Percentiles rank a stretch among this genome's conserved stretches.
Evolutionary conservation across 352 stramenopile species (phyloP).

Genomic region (Peronospora destructor): DNA sequence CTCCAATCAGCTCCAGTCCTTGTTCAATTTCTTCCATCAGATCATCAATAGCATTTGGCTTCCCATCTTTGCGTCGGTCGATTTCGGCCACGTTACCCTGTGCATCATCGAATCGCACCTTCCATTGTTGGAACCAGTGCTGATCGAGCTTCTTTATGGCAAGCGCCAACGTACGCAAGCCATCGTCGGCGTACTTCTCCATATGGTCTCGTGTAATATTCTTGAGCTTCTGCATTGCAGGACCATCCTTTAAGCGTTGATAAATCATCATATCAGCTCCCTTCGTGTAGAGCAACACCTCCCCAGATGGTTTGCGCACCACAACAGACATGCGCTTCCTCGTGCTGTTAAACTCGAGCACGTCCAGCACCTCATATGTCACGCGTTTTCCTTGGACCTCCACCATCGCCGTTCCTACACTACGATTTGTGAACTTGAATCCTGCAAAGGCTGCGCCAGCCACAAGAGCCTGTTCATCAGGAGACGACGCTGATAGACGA

Average conservation of each 20-base stretch:
- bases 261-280: conserved; percentile 93
- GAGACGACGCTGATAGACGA: conserved; percentile 65
- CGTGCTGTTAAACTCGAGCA: conserved; percentile 77
- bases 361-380: conserved; percentile 56
- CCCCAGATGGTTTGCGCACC: conserved; percentile 43
- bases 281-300: conserved; percentile 74
- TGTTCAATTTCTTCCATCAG: conserved; percentile 81
- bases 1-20: conserved; percentile 77
- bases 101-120: conserved; percentile 59
- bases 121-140: conserved; percentile 70
- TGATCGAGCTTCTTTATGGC: conserved; percentile 64
- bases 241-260: conserved; percentile 51
- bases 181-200: conserved; percentile 78
- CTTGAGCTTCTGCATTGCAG: conserved; percentile 43
- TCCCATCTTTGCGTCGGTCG: conserved; percentile 72
- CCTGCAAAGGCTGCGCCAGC: conserved; percentile 59
- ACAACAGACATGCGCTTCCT: conserved; percentile 76
- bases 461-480: conserved; percentile 83
- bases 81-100: conserved; percentile 61
- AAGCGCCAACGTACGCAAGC: conserved; percentile 77
- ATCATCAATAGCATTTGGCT: conserved; percentile 67
- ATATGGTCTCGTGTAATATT: conserved; percentile 69
- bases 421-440: conserved; percentile 61
- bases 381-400: conserved; percentile 41
- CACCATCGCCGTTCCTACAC: conserved; percentile 43